Conservation (phyloP, 1,139 yeast species). For the Nadsonia starkeyi-henricii region DNA sequence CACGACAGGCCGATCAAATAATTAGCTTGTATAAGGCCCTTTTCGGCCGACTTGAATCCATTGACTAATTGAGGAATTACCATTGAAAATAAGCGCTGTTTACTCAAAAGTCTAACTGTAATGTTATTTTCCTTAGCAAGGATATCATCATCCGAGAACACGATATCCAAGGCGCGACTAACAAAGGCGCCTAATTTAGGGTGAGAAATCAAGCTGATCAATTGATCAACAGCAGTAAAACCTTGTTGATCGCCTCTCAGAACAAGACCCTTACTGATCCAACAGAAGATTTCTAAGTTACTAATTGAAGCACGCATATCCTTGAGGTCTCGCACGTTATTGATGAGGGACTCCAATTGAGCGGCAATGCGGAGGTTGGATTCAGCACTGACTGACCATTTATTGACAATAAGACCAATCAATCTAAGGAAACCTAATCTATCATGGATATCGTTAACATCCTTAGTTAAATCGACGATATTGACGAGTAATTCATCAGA, state of each 20-base stretch:
- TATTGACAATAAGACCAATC: conserved; percentile 46
- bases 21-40: conserved; percentile 24
- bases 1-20: conserved; percentile 54
- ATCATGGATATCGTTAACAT: conserved; percentile 12
- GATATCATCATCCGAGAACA: conserved; percentile 51
- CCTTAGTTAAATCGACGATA: neutral
- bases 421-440: conserved; percentile 48
- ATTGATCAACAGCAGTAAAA: conserved; percentile 24
- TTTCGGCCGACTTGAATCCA: conserved; percentile 15
- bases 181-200: conserved; percentile 23
- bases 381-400: conserved; percentile 22
- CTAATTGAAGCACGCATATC: neutral
- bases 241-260: conserved; percentile 42
- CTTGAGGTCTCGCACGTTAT: conserved; percentile 1
- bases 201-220: conserved; percentile 27
- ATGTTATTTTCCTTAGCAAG: conserved; percentile 44
- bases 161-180: conserved; percentile 45
- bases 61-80: conserved; percentile 21
- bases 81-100: conserved; percentile 59
- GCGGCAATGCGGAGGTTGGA: neutral
- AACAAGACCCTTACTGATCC: conserved; percentile 63
- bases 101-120: conserved; percentile 52
- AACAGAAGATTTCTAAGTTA: conserved; percentile 24
- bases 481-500: neutral
- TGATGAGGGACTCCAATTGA: conserved; percentile 3